Evolutionary conservation across 495 filamentous ascomycete species (phyloP), one percentile per base, ranked within the genome.

Genomic region (Collariella sp.): DNA sequence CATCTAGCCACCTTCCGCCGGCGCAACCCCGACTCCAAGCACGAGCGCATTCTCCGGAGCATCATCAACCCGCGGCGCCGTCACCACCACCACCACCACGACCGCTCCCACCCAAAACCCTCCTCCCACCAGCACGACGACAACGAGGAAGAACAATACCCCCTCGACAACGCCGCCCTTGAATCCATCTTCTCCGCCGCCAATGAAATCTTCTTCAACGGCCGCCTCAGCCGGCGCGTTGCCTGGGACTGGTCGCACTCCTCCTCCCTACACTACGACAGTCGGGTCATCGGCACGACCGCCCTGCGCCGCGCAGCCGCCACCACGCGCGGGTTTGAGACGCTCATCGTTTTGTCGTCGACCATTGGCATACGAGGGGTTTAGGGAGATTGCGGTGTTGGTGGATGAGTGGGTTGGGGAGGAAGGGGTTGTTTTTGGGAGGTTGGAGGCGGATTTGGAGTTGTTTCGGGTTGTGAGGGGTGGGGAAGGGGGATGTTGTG

Each of bases 141-240:
- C 13, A 6, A 3, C 5, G 47, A 29, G 13, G 24, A 15, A n/a
- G 50, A 44, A 5, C 68, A 71, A 44, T 70, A 73, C 46, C 66
- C 66, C 24, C 69, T 77, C n/a, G 75, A 78, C 66, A 72, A 78
- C 58, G 67, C 71, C 15, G 70, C 72, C 11, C 69, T 81, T 3
- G 63, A 71, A 29, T 67, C 66, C 58, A 76, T 80, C 47, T 75
- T 81, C 58, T 73, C 67, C 18, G 72, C 76, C 23, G 72, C 69
- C 18, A 78, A 81, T 63, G 68, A 74, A 42, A 67, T 81, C 42
- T 80, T 81, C 67, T 81, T 80, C 63, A 65, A 67, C 57, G 72
- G 74, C n/a, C 64, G 63, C 6, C 62, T 81, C 12, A 67, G 65
- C 41, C 69, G 73, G 33, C 65, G 77, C 13, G 78, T 81, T n/a